Base-by-base conservation (phyloP, 2,329 filamentous ascomycete genomes). In the Cladobotryum protrusum region DNA sequence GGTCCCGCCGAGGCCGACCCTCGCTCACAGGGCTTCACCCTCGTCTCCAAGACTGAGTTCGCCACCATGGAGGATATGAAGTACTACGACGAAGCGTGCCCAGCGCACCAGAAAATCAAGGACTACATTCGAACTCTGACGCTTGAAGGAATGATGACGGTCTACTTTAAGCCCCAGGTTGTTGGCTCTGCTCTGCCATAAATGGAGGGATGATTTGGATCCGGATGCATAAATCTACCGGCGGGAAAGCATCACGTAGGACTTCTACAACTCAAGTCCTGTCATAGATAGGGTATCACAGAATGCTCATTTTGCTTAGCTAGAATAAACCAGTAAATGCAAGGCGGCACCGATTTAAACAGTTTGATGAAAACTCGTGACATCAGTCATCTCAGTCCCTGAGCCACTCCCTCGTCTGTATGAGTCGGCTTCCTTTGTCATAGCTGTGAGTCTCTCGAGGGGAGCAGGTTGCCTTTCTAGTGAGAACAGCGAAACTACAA, bases 31-130 rank as follows among this genome's bases (percentile, higher is more conserved):
- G 85, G 84, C 40, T 87, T 76, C 70, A 87, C 82, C 7, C 60
- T 88, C 47, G 74, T 80, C 14, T 78, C 78, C 44, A 78, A 82
- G 63, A 82, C 77, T 37, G 77, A 79, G 43, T 89, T 89, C 61
- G 75, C 76, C 42, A 82, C 69, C 52, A 59, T 81, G 48, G 83
- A 83, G 12, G 85, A 88, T 63, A 82, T 88, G 78, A 73, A 79
- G 57, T 89, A 78, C 68, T 89, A 87, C 63, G 85, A 88, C 63
- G 70, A 72, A 9, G 72, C 63, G 48, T 76, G 73, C 57, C 52
- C 59, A n/a, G 72, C 71, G 2, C 74, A 77, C 55, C 57, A 60
- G 50, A 62, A 54, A 19, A 66, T 77, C 52, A 75, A 73, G 64
- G 59, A 57, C 33, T 55, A 58, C 2, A 68, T 65, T 13, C 60